These are phyloP conservation scores for Agaricus bisporus DNA, from an alignment of 768 basidiomycete genomes.

Conservation along the genomic window DNA sequence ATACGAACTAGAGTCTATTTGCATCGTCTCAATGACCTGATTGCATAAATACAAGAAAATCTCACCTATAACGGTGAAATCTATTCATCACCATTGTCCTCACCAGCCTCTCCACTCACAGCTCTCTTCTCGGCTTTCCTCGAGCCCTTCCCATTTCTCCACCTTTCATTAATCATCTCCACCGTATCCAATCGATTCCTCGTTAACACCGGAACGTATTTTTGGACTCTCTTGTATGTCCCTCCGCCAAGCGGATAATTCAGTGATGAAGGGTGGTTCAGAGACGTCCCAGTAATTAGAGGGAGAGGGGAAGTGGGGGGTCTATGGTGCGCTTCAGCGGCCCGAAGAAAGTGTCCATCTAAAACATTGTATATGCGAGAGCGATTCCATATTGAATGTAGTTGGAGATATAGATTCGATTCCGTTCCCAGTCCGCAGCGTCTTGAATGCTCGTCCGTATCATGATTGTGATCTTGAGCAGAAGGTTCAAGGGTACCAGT, in stretches of 20 bases:
- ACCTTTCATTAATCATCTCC: slow-evolving; percentile 73
- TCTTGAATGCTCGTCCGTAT: slow-evolving; percentile 15
- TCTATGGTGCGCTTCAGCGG: slow-evolving; percentile 45
- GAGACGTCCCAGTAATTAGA: slow-evolving; percentile 17
- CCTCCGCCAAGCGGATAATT: slow-evolving; percentile 73
- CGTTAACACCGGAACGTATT: slow-evolving; percentile 62
- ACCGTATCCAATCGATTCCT: slow-evolving; percentile 66
- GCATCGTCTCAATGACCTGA: too few relatives aligned
- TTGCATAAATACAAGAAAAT: neutral
- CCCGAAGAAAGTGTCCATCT: slow-evolving; percentile 58
- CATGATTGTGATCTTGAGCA: slow-evolving; percentile 24
- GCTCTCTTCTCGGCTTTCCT: slow-evolving; percentile 32
- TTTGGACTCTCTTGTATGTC: slow-evolving; percentile 48
- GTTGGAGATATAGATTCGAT: slow-evolving; percentile 39
- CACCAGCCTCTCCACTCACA: slow-evolving; percentile 14
- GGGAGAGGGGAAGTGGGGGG: slow-evolving; percentile 33
- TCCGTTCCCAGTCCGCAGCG: slow-evolving; percentile 13
- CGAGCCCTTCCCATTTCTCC: slow-evolving; percentile 62
- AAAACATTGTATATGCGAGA: slow-evolving; percentile 62
- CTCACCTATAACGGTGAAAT: neutral
- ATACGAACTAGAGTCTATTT: too few relatives aligned
- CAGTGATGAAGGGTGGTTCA: neutral
- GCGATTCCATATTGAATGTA: slow-evolving; percentile 49
- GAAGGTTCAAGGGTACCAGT: slow-evolving; percentile 31
- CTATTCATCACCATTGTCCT: slow-evolving; percentile 15